A percentile compares a stretch with the other conserved stretches of the same genome.
These are phyloP conservation scores for Lichtheimia corymbifera DNA, from an alignment of 371 early-diverging fungal genomes.

Conservation along the genomic window DNA sequence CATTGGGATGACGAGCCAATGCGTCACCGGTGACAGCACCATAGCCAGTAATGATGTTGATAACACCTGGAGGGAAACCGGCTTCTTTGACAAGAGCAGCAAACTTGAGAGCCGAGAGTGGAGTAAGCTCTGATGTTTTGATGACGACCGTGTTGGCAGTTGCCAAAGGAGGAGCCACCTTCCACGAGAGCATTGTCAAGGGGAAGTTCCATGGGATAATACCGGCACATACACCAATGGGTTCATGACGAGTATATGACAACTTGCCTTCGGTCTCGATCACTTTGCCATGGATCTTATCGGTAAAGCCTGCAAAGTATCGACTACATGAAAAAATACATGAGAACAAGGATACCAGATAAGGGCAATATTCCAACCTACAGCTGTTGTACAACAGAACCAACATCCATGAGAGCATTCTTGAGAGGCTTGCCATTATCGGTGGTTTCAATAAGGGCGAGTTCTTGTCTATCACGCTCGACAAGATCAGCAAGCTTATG, in stretches of 20 bases:
- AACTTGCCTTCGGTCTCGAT: conserved; percentile 45
- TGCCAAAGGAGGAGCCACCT: conserved; percentile 85
- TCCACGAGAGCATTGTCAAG: conserved; percentile 75
- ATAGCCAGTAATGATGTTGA: conserved; percentile 71
- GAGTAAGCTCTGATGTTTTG: conserved; percentile 85
- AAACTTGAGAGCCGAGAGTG: conserved; percentile 52
- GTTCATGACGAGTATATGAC: conserved; percentile 75
- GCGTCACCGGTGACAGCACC: conserved; percentile 43
- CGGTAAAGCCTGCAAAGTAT: conserved; percentile 83
- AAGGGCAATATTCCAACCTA: neutral
- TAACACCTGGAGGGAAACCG: conserved; percentile 64
- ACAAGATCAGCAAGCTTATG: conserved; percentile 48
- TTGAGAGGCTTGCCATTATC: conserved; percentile 50
- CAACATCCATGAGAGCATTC: conserved; percentile 50
- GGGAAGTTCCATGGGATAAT: conserved; percentile 90
- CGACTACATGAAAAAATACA: conserved; percentile 33
- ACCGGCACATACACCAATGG: conserved; percentile 78
- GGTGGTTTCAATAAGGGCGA: conserved; percentile 42
- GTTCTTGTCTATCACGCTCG: conserved; percentile 41
- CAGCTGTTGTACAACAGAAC: conserved; percentile 33
- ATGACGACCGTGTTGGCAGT: conserved; percentile 83
- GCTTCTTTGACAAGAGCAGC: conserved; percentile 53
- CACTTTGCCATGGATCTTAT: conserved; percentile 67
- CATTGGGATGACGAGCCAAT: conserved; percentile 36
- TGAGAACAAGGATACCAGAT: neutral